phyloP scores from a whole-genome alignment of 495 filamentous ascomycete genomes.

The Bathelium albidoporum region DNA sequence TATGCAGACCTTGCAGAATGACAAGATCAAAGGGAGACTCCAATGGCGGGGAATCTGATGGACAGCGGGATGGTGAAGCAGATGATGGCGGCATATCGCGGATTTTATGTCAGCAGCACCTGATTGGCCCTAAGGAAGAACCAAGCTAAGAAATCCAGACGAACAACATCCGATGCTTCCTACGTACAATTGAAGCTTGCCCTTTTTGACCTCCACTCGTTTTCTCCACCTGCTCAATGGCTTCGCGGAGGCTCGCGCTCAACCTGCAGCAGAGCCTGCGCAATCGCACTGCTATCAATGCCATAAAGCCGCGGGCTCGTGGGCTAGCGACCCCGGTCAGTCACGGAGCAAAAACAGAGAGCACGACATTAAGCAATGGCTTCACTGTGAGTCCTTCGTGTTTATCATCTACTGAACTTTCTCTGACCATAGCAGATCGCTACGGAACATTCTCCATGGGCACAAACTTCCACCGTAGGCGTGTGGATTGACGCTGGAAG shows the following conservation, averaged over 20 bases:
- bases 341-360: conserved; percentile 71
- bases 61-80: conserved; percentile 1
- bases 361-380: conserved; percentile 92
- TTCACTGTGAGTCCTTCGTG: conserved; percentile 62
- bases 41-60: neutral
- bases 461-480: conserved; percentile 95
- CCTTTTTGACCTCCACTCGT: neutral
- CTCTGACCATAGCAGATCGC: conserved; percentile 62
- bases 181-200: neutral
- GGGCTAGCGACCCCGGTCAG: conserved; percentile 76
- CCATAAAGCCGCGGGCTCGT: conserved; percentile 52
- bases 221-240: conserved; percentile 49
- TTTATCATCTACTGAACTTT: conserved; percentile 16
- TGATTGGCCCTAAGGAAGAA: neutral
- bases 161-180: conserved; percentile 3
- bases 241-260: conserved; percentile 83
- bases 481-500: conserved; percentile 99
- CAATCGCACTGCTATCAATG: conserved; percentile 63
- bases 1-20: neutral
- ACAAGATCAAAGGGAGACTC: neutral
- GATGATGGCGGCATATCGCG: neutral
- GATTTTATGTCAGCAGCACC: conserved; percentile 1
- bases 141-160: conserved; percentile 4
- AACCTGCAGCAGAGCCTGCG: conserved; percentile 80
- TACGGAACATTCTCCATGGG: conserved; percentile 95